Base-by-base conservation (phyloP, 2,329 filamentous ascomycete species). In the Ophioceras dolichostomum region DNA sequence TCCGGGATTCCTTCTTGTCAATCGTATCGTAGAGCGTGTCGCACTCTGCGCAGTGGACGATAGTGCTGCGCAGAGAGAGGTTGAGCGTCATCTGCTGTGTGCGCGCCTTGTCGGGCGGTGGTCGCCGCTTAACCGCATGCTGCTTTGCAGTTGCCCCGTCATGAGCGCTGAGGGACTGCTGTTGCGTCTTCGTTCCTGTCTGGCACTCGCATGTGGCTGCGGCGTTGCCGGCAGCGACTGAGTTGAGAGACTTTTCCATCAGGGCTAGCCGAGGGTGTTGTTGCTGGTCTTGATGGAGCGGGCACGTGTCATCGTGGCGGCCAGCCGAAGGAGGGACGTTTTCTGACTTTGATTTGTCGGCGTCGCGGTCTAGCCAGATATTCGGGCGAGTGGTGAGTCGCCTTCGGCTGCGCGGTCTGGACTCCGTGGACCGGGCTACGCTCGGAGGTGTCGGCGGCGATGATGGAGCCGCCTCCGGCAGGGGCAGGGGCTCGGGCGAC, bases 1-100 rank as follows among this genome's bases (percentile, higher is more conserved):
- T 55, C 26, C n/a, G n/a, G n/a, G n/a, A n/a, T n/a, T 14, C 30
- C 22, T 26, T 26, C 22, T 59, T 55, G 43, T 67, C 61, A 29
- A 64, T 47, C 4, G 61, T 60, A 37, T 67, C 66, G 43, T 65
- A 67, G 31, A 67, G 39, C 39, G 64, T 58, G 19, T 57, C 55
- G 42, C 63, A 67, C 20, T 58, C 57, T 22, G 52, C 56, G 43
- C 63, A 66, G 39, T 65, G 57, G 2, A 49, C 54, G 41, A 65
- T 62, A 2, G 44, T 56, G 36, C 13, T 46, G 35, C 10, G 53
- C 44, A 31, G 59, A 51, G n/a, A 50, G 5, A 65, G 52, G 36
- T 55, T 63, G 17, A 67, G 41, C 0, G 61, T 65, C 1, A 56
- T 65, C 44, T 67, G 62, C 3, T 61, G 52, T 16, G 53, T 48